Base-by-base conservation (phyloP, 306 rosid genomes). In the Morella rubra region DNA sequence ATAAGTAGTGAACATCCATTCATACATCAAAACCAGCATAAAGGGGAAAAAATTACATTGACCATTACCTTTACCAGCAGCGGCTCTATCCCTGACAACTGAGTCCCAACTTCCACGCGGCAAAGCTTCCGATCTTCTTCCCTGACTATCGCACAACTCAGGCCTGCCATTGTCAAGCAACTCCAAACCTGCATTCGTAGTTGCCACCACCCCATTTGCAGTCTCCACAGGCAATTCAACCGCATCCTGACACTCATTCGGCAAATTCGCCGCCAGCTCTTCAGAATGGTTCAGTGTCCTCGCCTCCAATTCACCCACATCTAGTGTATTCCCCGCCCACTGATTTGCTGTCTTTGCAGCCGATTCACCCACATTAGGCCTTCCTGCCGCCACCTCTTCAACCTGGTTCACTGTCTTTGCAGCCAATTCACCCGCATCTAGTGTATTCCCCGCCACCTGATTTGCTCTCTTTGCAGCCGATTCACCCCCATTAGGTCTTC, bases 41-140 rank as follows among this genome's bases (percentile, higher is more conserved):
- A 20, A n/a, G 1, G 20, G 20, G 10, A 47, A 5, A 8, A 60
- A 56, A 44, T 19, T 15, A 55, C 60, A 44, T 11, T 40, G 8
- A 88, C 92, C 92, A 82, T 75, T 76, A 44, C 37, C 80, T 41
- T 52, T 74, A 22, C 75, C 55, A 13, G 75, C 55, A 68, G 75
- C 60, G 67, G 77, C 75, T 61, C 12, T 58, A 69, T 37, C 83
- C 83, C 16, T 44, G 47, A 67, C 82, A 52, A 18, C 69, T 72
- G 53, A 59, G 44, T 76, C 84, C 47, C 52, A 59, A 73, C 47
- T 69, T 51, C 22, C 73, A 70, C 71, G 68, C 56, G 27, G 77
- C 16, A 76, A 72, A 69, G 56, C 24, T 37, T 14, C 75, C 71
- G 55, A 65, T 44, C 55, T 79, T 62, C 52, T 79, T 46, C 69